Evolutionary conservation across 768 basidiomycete genomes (phyloP).

Genomic region (Artomyces pyxidatus): DNA sequence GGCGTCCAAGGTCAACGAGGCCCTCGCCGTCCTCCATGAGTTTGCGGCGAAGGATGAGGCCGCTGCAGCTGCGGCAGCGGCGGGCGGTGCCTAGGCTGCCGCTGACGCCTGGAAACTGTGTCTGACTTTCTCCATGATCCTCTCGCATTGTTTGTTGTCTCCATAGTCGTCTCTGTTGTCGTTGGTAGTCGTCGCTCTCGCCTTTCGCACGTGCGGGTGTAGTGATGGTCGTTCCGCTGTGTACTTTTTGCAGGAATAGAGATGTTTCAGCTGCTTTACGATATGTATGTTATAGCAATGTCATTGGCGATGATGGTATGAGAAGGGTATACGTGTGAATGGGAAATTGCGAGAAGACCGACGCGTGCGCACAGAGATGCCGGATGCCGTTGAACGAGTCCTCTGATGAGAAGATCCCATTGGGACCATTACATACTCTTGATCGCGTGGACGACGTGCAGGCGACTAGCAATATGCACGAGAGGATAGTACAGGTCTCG

Average conservation of each 20-base stretch:
- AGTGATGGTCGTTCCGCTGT: constrained; percentile 49
- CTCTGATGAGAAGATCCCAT: too few species aligned
- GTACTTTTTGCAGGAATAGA: constrained; percentile 48
- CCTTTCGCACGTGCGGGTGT: constrained; percentile 28
- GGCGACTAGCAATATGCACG: constrained; percentile 38
- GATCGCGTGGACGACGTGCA: constrained; percentile 53
- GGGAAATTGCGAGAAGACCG: not conserved
- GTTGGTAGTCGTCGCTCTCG: constrained; percentile 20
- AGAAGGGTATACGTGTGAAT: constrained; percentile 13
- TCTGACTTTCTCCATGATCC: constrained; percentile 1
- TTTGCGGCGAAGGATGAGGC: constrained; percentile 46
- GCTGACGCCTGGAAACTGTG: not conserved
- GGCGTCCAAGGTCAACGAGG: constrained; percentile 87
- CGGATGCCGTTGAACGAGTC: too few species aligned
- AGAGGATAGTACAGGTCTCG: constrained; percentile 56
- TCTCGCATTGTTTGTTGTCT: constrained; percentile 38
- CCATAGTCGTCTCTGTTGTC: constrained; percentile 28
- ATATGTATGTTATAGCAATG: constrained; percentile 14
- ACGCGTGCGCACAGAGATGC: constrained; percentile 6
- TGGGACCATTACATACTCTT: constrained; percentile 25
- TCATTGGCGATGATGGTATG: constrained; percentile 15
- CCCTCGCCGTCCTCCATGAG: constrained; percentile 81
- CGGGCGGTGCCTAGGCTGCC: constrained; percentile 3
- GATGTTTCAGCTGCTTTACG: constrained; percentile 46
- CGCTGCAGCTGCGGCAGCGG: constrained; percentile 15